These are phyloP conservation scores for Cinnamomum micranthum DNA, from an alignment of 164 flowering plant genomes.

Conservation along the genomic window DNA sequence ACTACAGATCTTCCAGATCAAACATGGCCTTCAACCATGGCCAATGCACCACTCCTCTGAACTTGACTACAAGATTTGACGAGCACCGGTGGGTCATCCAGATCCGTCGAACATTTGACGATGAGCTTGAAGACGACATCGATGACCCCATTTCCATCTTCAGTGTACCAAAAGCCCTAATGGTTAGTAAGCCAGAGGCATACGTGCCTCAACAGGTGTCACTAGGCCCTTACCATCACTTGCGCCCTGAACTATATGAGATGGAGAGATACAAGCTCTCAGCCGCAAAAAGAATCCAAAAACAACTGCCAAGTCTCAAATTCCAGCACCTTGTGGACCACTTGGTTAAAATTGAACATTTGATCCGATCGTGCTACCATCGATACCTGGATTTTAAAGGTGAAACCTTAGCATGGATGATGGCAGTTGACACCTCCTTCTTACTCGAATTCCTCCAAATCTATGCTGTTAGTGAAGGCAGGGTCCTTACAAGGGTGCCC, in stretches of 20 bases:
- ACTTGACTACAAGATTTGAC: background rate
- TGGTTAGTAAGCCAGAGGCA: constrained; percentile 9
- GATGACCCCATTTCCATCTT: constrained; percentile 12
- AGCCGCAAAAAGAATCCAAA: constrained; percentile 8
- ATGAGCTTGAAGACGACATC: constrained; percentile 1
- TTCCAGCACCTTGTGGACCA: constrained; percentile 6
- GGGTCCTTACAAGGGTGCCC: background rate
- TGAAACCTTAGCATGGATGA: constrained; percentile 15
- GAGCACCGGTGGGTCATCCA: constrained; percentile 13
- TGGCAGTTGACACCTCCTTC: constrained; percentile 11
- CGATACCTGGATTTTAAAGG: constrained; percentile 8
- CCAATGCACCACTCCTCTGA: too few relatives aligned
- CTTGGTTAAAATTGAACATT: constrained; percentile 2
- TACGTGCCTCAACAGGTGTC: constrained; percentile 16
- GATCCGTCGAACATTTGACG: constrained; percentile 7
- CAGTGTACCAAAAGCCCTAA: constrained; percentile 9
- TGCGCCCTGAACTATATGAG: constrained; percentile 12
- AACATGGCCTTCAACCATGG: too few relatives aligned
- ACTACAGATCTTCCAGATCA: too few relatives aligned
- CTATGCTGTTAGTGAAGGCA: background rate
- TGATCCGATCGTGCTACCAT: constrained; percentile 11
- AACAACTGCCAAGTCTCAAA: constrained; percentile 1
- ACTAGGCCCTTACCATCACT: constrained; percentile 16
- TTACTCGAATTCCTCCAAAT: constrained; percentile 10
- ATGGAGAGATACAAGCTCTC: constrained; percentile 15